Evolutionary conservation across 345 rosid species (phyloP).

Genomic region (Melaleuca alternifolia): DNA sequence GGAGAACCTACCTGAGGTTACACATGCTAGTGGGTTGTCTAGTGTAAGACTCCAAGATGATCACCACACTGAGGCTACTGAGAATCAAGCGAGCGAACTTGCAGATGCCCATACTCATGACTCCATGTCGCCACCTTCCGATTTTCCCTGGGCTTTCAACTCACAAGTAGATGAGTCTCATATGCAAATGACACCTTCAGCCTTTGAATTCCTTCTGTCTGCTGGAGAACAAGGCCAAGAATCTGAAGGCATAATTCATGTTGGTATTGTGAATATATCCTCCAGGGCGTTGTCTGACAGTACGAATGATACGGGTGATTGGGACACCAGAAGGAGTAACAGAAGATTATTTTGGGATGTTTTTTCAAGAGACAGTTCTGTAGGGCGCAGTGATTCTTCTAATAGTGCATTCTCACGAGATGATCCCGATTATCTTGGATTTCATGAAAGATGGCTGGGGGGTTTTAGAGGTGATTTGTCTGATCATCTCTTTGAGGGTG

Average conservation of each 20-base stretch:
- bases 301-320: slow-evolving; percentile 24
- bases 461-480: slow-evolving; percentile 34
- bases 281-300: slow-evolving; percentile 28
- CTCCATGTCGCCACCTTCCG: not conserved
- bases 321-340: slow-evolving; percentile 35
- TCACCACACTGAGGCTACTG: slow-evolving; percentile 8
- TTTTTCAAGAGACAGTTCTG: slow-evolving; percentile 39
- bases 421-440: slow-evolving; percentile 23
- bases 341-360: slow-evolving; percentile 55
- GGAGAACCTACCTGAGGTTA: slow-evolving; percentile 14
- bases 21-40: slow-evolving; percentile 17
- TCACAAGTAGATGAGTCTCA: slow-evolving; percentile 17
- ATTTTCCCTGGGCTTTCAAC: not conserved
- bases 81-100: slow-evolving; percentile 21
- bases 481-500: slow-evolving; percentile 24
- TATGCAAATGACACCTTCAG: slow-evolving; percentile 26
- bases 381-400: slow-evolving; percentile 31
- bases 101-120: not conserved
- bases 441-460: slow-evolving; percentile 47
- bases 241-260: slow-evolving; percentile 36
- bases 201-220: slow-evolving; percentile 36
- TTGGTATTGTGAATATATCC: slow-evolving; percentile 46
- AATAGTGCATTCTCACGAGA: slow-evolving; percentile 30
- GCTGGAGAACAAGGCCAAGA: slow-evolving; percentile 25
- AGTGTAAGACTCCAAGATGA: slow-evolving; percentile 19